Evolutionary conservation across 2,329 filamentous ascomycete genomes (phyloP), one percentile per base, ranked within the genome.

Genomic region (Claviceps paspali): DNA sequence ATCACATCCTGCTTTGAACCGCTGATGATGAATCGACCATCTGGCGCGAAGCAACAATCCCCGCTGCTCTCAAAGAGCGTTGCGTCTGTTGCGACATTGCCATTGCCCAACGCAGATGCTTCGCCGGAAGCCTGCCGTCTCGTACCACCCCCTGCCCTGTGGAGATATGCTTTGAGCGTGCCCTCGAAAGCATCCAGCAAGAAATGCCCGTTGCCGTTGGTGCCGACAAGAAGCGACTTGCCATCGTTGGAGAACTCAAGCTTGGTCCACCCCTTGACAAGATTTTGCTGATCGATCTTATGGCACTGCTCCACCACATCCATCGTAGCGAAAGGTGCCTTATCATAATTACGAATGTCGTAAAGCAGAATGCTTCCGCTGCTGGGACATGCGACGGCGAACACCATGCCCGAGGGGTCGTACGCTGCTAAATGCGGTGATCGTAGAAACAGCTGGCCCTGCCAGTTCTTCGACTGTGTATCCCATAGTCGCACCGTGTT

Each of bases 191-290:
- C 83, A 54, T 98, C 91, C n/a, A 98, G 65, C 2, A 98, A 63
- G 51, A 91, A 93, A 57, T 98, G 91, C 0, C 86, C 85, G 36
- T 70, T 70, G 6, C 82, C 84, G 34, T 79, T 83, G 2, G 88
- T 96, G 11, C 82, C 83, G 14, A 98, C 58, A 5, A 98, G 68
- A 33, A 98, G 61, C 42, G 75, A 75, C 52, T 93, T 93, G 14
- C 91, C 91, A 51, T 98, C 91, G 50, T 98, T 98, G 40, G 84
- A 91, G 54, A 98, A 96, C 50, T 94, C 86, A 29, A 98, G 68
- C 48, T 82, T 86, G 2, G 83, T 91, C 91, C 91, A 98, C 9
- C 79, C 79, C 36, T 69, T 70, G 42, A 73, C 63, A 1, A 70
- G 59, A 36, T 81, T 76, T 33, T 78, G 70, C 5, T 66, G 57